Base-by-base conservation (phyloP, 2,329 filamentous ascomycete species). In the Cladosporium velox region DNA sequence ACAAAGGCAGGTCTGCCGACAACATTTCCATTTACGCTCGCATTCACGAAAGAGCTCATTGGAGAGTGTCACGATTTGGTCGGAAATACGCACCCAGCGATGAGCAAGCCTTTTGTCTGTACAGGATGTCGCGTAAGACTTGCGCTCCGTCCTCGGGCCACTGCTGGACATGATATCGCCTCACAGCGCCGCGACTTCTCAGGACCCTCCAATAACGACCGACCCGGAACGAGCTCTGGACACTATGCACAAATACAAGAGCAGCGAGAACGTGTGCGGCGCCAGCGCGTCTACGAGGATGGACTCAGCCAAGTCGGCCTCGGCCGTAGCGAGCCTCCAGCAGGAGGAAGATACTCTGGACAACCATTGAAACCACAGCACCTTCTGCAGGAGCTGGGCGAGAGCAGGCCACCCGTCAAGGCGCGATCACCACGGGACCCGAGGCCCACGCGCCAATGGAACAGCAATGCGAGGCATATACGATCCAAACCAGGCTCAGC, bases 81-180 rank as follows among this genome's bases (percentile, higher is more conserved):
- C 12, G n/a, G 2, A 21, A 8, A 47, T 1, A 47, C 3, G 10
- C 41, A 47, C 18, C 21, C 14, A 30, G 54, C 30, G 15, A 69
- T 66, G 59, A 67, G 63, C 54, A 61, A 59, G 24, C 62, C 66
- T 18, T 69, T 63, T 38, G 51, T 67, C 32, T 69, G 67, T 35
- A 60, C 66, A 55, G 63, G 55, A 66, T 70, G 69, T 64, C 67
- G 67, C 55, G 41, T 65, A 64, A 35, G 59, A 4, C 38, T 55
- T 8, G 51, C 57, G 38, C 30, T 66, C 26, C 59, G 61, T 14
- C 51, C 61, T 55, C 51, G 61, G 6, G 21, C 47, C 10, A 15
- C 28, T 24, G 18, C 51, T 11, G 49, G 24, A 41, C 34, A n/a
- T 57, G 61, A 57, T 2, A 21, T 4, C 34, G 34, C 51, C 49